These are phyloP conservation scores for Aspergillus jensenii DNA, from an alignment of 2,329 filamentous ascomycete genomes.

Conservation along the genomic window DNA sequence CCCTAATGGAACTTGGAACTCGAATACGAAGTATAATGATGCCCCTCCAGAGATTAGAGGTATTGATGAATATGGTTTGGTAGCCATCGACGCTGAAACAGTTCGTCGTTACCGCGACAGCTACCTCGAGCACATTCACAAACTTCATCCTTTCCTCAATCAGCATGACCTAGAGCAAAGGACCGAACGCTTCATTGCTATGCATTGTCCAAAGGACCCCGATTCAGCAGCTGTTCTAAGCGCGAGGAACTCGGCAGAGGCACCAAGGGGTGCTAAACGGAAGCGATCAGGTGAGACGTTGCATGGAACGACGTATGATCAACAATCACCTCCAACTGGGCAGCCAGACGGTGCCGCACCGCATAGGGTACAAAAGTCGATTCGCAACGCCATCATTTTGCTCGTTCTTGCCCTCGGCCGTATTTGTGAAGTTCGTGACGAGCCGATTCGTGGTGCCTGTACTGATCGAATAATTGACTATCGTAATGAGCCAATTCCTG, in stretches of 20 bases:
- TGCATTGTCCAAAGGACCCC: constrained; percentile 42
- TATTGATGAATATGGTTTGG: constrained; percentile 49
- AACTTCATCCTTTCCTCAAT: constrained; percentile 64
- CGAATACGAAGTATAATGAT: constrained; percentile 31
- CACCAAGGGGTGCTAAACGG: constrained; percentile 34
- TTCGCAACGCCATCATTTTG: constrained; percentile 78
- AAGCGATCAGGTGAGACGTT: constrained; percentile 38
- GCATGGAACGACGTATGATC: constrained; percentile 24
- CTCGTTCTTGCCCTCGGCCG: constrained; percentile 83
- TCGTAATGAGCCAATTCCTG: constrained; percentile 29
- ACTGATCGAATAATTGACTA: constrained; percentile 34
- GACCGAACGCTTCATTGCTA: constrained; percentile 52
- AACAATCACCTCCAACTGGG: constrained; percentile 20
- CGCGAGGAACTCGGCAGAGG: constrained; percentile 22
- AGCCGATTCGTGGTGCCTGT: constrained; percentile 56
- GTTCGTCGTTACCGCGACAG: constrained; percentile 53
- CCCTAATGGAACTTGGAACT: constrained; percentile 54
- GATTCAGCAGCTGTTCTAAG: constrained; percentile 3
- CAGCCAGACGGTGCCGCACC: neutral
- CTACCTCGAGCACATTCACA: constrained; percentile 62
- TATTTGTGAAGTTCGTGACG: constrained; percentile 61
- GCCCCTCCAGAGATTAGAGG: constrained; percentile 45
- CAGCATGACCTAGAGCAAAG: constrained; percentile 52
- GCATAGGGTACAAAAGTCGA: constrained; percentile 54
- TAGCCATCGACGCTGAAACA: constrained; percentile 55